These are phyloP conservation scores for Ricinus communis DNA, from an alignment of 345 rosid genomes.

Conservation along the genomic window DNA sequence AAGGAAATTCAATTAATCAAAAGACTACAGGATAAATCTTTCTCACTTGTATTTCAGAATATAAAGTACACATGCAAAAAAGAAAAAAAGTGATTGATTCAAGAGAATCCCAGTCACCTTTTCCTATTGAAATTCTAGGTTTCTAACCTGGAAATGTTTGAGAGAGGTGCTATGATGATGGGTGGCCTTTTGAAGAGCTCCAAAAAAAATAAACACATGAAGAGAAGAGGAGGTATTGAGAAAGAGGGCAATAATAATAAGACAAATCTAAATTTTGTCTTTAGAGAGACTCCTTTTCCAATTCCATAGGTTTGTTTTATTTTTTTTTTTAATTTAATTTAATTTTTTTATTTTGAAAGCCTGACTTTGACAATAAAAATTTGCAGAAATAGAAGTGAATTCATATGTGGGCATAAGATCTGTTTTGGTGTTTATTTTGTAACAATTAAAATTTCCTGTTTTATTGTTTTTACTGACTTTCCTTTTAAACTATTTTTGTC, in stretches of 20 bases:
- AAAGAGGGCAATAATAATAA: not conserved
- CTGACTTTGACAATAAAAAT: slow-evolving; percentile 10
- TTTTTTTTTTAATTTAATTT: no score
- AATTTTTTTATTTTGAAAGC: not conserved
- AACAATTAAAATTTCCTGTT: no score
- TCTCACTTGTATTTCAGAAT: not conserved
- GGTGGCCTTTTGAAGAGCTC: not conserved
- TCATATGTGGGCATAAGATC: not conserved
- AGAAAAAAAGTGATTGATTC: not conserved
- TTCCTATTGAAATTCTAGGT: slow-evolving; percentile 8
- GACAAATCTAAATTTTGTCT: slow-evolving; percentile 28
- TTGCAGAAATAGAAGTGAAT: not conserved
- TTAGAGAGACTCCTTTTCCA: not conserved
- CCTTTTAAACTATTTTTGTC: not conserved
- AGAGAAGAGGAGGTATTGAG: not conserved
- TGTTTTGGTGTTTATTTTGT: no score
- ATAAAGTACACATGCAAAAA: not conserved
- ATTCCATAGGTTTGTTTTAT: not conserved
- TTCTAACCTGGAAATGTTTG: slow-evolving; percentile 21
- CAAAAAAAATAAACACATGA: not conserved
- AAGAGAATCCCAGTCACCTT: slow-evolving; percentile 7
- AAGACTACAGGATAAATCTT: not conserved
- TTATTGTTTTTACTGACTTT: slow-evolving; percentile 2
- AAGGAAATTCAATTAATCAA: slow-evolving; percentile 11
- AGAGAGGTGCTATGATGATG: slow-evolving; percentile 5